Conservation (phyloP, 2,329 filamentous ascomycete species). For the Cladosporium phlei region DNA sequence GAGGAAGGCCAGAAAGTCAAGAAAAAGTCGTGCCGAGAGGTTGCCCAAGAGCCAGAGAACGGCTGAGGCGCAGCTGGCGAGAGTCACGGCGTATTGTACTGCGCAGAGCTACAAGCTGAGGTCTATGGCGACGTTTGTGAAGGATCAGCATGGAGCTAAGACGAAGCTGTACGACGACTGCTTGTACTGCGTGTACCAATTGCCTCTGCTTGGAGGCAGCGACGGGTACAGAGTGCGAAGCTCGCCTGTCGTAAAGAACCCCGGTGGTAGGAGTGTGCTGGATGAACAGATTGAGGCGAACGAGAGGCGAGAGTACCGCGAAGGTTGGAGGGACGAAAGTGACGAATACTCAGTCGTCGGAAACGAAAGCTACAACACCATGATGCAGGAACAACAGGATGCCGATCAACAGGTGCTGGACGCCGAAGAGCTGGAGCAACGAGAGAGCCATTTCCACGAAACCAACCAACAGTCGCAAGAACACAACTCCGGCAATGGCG, state of each 20-base stretch:
- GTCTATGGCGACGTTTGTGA: conserved; percentile 80
- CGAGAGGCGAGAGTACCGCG: conserved; percentile 81
- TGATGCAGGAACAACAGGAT: conserved; percentile 15
- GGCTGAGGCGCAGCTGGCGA: conserved; percentile 67
- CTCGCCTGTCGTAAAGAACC: conserved; percentile 85
- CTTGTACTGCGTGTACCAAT: conserved; percentile 89
- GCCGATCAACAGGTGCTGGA: conserved; percentile 11
- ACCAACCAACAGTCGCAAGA: conserved; percentile 9
- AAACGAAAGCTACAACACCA: conserved; percentile 18
- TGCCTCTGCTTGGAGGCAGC: conserved; percentile 77
- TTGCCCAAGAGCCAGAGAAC: conserved; percentile 81
- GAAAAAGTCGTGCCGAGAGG: conserved; percentile 92
- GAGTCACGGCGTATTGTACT: conserved; percentile 93
- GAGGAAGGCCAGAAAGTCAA: conserved; percentile 53
- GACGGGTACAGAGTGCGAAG: conserved; percentile 87
- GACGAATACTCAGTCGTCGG: conserved; percentile 51
- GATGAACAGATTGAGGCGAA: conserved; percentile 96
- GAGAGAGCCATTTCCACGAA: conserved; percentile 11
- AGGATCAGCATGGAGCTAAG: conserved; percentile 79
- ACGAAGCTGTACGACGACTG: conserved; percentile 98
- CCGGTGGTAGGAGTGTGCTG: conserved; percentile 84
- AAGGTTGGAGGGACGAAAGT: conserved; percentile 83
- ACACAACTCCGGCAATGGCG: conserved; percentile 3
- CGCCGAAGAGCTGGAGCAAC: conserved; percentile 12
- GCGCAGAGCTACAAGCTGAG: conserved; percentile 90